A percentile compares a stretch with the other conserved stretches of the same genome.
Evolutionary conservation across 768 basidiomycete species (phyloP).

Genomic region (Inosperma sp.): DNA sequence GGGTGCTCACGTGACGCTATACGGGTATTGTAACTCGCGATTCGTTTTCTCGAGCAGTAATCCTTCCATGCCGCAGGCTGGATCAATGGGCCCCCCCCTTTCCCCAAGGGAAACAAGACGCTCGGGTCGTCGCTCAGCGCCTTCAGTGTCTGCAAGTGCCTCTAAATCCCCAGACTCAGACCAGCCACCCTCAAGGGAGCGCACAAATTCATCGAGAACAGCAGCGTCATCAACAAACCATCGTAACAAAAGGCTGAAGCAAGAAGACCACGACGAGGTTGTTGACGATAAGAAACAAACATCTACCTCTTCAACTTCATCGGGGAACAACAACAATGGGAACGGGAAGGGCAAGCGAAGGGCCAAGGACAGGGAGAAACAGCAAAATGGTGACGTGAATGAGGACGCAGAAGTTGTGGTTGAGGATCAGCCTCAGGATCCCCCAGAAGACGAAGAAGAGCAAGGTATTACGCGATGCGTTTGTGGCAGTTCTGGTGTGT

Average conservation of each 20-base stretch:
- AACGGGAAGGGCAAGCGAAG: conserved; percentile 55
- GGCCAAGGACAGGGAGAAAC: conserved; percentile 49
- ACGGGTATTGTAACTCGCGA: neutral
- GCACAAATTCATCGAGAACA: conserved; percentile 38
- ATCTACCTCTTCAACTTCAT: conserved; percentile 29
- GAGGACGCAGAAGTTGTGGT: conserved; percentile 24
- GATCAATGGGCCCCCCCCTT: conserved; percentile 71
- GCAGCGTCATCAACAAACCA: conserved; percentile 37
- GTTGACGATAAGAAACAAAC: conserved; percentile 52
- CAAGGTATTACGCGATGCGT: conserved; percentile 75
- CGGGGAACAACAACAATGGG: conserved; percentile 30
- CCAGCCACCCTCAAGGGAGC: conserved; percentile 45
- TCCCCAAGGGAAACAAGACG: conserved; percentile 75
- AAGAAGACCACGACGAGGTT: conserved; percentile 66
- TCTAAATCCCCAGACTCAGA: conserved; percentile 74
- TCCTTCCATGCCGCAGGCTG: conserved; percentile 61
- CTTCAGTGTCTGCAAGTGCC: conserved; percentile 59
- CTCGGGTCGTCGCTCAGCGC: conserved; percentile 68
- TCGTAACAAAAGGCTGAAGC: conserved; percentile 61
- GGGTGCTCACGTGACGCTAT: neutral
- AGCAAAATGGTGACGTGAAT: conserved; percentile 19
- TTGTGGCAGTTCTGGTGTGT: conserved; percentile 74
- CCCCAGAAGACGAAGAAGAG: conserved; percentile 58
- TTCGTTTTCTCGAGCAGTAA: too few species aligned
- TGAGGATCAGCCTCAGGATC: conserved; percentile 36